These are phyloP conservation scores for Vigna mungo DNA, from an alignment of 306 rosid genomes.

Conservation along the genomic window DNA sequence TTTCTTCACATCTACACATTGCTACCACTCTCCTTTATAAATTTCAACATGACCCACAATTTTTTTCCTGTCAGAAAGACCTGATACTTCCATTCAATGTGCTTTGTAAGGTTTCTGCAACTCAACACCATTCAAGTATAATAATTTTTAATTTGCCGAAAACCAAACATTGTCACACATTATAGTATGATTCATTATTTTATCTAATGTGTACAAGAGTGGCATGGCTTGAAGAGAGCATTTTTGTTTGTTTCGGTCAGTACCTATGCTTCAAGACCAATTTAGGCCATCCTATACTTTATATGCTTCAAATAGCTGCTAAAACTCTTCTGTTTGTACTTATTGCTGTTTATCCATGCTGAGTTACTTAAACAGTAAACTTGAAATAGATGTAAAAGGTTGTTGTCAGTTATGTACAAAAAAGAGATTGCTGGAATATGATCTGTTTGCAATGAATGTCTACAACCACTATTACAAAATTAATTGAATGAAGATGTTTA, in stretches of 20 bases:
- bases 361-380: not conserved
- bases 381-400: not conserved
- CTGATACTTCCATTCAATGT: conserved; percentile 48
- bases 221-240: not conserved
- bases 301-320: conserved; percentile 26
- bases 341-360: not conserved
- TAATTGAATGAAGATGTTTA: not conserved
- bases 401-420: not conserved
- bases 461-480: not conserved
- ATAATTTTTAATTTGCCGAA: conserved; percentile 20
- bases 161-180: conserved; percentile 37
- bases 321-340: conserved; percentile 21
- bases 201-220: not conserved
- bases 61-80: conserved; percentile 35
- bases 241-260: conserved; percentile 10
- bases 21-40: conserved; percentile 29
- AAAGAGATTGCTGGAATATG: not conserved
- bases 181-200: not conserved
- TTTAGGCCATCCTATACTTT: conserved; percentile 26
- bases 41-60: conserved; percentile 57
- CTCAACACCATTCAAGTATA: conserved; percentile 15
- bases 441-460: conserved; percentile 7
- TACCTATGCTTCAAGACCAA: conserved; percentile 6
- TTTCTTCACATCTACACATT: conserved; percentile 28
- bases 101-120: conserved; percentile 37